These are phyloP conservation scores for Tuber magnatum DNA, from an alignment of 495 filamentous ascomycete genomes.

Conservation along the genomic window DNA sequence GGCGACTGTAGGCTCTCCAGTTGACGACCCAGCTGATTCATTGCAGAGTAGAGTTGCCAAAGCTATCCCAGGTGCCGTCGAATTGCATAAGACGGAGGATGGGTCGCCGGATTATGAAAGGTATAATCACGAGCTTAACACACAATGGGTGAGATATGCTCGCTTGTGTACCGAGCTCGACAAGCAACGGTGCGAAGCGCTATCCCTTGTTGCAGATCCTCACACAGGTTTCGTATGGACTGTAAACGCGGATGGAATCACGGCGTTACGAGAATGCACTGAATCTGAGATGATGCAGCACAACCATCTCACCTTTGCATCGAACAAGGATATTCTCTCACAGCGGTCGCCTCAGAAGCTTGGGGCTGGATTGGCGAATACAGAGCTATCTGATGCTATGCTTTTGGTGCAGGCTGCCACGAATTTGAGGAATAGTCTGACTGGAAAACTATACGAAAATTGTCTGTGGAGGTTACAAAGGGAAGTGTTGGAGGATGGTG, in stretches of 20 bases:
- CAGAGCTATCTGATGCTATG: conserved; percentile 31
- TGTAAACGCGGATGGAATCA: conserved; percentile 68
- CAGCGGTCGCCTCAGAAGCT: conserved; percentile 25
- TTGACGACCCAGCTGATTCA: conserved; percentile 26
- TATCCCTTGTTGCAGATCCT: conserved; percentile 67
- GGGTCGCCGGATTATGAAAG: conserved; percentile 65
- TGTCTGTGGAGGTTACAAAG: conserved; percentile 32
- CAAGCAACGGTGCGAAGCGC: conserved; percentile 67
- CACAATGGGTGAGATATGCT: conserved; percentile 86
- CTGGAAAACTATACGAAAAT: conserved; percentile 31
- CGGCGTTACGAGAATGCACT: conserved; percentile 70
- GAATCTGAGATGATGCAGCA: conserved; percentile 62
- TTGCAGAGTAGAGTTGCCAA: conserved; percentile 34
- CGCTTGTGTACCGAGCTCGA: conserved; percentile 78
- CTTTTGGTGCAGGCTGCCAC: conserved; percentile 33
- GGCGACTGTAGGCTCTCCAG: conserved; percentile 34
- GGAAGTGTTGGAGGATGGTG: conserved; percentile 34
- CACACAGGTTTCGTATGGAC: conserved; percentile 70
- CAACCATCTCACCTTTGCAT: conserved; percentile 44
- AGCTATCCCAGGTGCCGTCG: conserved; percentile 34
- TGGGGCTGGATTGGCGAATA: conserved; percentile 21
- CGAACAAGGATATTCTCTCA: conserved; percentile 31
- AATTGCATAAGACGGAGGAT: conserved; percentile 38
- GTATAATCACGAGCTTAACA: conserved; percentile 61
- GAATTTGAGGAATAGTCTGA: conserved; percentile 29